These are phyloP conservation scores for Trametes meyenii DNA, from an alignment of 768 basidiomycete genomes.

Conservation along the genomic window DNA sequence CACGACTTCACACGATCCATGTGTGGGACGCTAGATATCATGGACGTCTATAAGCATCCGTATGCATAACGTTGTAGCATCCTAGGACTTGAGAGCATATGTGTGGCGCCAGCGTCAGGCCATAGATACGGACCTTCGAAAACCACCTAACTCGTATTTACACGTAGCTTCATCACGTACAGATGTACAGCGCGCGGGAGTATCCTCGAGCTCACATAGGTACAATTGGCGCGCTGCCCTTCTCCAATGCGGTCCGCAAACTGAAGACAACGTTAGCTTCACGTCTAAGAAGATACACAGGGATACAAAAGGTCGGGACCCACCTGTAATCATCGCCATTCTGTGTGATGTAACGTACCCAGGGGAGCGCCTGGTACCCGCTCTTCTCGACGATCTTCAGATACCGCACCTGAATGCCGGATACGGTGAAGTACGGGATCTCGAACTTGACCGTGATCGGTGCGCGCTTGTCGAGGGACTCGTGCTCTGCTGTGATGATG, in stretches of 20 bases:
- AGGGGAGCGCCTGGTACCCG: constrained; percentile 93
- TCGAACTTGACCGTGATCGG: constrained; percentile 98
- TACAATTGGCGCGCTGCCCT: constrained; percentile 66
- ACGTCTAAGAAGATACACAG: not conserved
- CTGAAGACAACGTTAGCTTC: constrained; percentile 37
- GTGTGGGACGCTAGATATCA: no score
- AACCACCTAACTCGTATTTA: no score
- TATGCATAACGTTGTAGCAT: no score
- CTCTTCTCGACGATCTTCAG: constrained; percentile 99
- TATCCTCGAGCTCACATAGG: constrained; percentile 33
- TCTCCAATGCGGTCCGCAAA: constrained; percentile 73
- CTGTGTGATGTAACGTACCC: constrained; percentile 94
- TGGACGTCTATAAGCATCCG: no score
- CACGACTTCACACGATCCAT: no score
- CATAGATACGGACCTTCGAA: no score
- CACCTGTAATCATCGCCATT: constrained; percentile 92
- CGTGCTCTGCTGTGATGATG: constrained; percentile 53
- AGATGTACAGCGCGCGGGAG: no score
- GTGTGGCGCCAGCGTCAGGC: no score
- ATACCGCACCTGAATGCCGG: constrained; percentile 96
- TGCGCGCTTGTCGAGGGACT: constrained; percentile 78
- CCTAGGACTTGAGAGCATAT: no score
- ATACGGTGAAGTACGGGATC: constrained; percentile 98
- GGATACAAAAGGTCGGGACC: constrained; percentile 10
- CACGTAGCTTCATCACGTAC: no score